Evolutionary conservation across 805 yeast species (phyloP).

Genomic region (Saturnispora diversa): DNA sequence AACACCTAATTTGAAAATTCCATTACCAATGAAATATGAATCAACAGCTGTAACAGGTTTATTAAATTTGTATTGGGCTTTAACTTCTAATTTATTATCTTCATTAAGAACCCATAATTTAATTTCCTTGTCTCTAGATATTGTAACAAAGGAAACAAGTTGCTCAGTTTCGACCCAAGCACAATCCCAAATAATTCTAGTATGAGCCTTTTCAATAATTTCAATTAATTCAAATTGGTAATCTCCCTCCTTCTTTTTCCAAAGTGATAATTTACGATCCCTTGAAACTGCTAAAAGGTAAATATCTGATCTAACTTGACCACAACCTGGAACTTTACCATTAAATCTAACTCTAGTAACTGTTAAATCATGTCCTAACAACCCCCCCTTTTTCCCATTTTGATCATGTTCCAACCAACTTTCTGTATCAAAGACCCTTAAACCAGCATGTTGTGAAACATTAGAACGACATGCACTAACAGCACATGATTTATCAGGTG

Average conservation of each 20-base stretch:
- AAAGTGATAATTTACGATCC: constrained; percentile 77
- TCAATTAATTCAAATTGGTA: constrained; percentile 23
- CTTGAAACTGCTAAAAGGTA: constrained; percentile 68
- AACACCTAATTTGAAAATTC: constrained; percentile 39
- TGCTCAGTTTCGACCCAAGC: constrained; percentile 64
- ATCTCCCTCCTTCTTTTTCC: constrained; percentile 39
- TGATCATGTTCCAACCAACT: constrained; percentile 54
- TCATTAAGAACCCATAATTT: constrained; percentile 52
- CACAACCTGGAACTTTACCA: constrained; percentile 46
- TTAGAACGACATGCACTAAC: constrained; percentile 94
- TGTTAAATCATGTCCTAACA: constrained; percentile 73
- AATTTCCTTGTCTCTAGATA: constrained; percentile 72
- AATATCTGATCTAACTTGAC: constrained; percentile 14
- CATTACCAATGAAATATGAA: constrained; percentile 31
- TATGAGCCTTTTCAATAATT: constrained; percentile 63
- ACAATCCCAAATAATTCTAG: constrained; percentile 93
- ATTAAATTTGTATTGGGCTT: constrained; percentile 36
- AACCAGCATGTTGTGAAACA: constrained; percentile 72
- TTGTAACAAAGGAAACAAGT: constrained; percentile 59
- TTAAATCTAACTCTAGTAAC: constrained; percentile 69
- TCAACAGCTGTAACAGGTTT: constrained; percentile 66
- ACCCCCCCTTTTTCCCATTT: constrained; percentile 27
- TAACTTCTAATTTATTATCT: constrained; percentile 26
- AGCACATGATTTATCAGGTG: constrained; percentile 52
- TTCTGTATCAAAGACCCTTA: constrained; percentile 60